These are phyloP conservation scores for Gnetum montanum DNA, from an alignment of 75 land plant species.

Conservation along the genomic window DNA sequence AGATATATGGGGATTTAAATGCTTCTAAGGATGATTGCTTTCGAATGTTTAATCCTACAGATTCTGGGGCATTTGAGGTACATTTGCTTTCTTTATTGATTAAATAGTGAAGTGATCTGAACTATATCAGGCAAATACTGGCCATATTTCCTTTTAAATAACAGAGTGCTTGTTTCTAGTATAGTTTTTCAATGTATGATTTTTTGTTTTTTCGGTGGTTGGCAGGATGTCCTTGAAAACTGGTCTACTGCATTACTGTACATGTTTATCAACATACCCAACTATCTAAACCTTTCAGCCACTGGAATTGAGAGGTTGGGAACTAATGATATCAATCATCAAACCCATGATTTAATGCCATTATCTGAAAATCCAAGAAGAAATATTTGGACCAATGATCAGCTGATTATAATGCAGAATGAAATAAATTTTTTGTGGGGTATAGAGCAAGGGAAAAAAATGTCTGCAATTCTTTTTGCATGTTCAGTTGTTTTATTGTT, in stretches of 20 bases:
- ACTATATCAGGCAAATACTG: not conserved
- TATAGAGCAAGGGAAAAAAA: conserved; percentile 42
- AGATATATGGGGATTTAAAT: conserved; percentile 80
- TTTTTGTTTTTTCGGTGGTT: not conserved
- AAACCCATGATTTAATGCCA: not conserved
- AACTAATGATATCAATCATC: conserved; percentile 16
- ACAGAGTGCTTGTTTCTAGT: not conserved
- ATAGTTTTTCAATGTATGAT: not conserved
- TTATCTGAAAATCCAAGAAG: conserved; percentile 5
- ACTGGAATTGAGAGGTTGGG: not conserved
- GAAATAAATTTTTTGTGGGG: conserved; percentile 42
- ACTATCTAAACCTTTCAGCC: conserved; percentile 12
- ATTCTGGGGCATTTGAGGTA: conserved; percentile 49
- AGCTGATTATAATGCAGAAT: conserved; percentile 17
- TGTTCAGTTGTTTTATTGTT: conserved; percentile 50
- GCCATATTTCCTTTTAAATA: not conserved
- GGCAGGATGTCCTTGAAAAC: conserved; percentile 51
- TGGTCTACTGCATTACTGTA: conserved; percentile 55
- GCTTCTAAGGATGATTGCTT: conserved; percentile 85
- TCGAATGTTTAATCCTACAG: conserved; percentile 88
- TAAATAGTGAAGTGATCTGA: not conserved
- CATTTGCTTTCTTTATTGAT: not conserved
- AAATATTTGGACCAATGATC: conserved; percentile 25
- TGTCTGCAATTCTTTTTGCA: conserved; percentile 44
- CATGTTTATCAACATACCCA: conserved; percentile 32